These are phyloP conservation scores for Alternaria arbusti DNA, from an alignment of 2,329 filamentous ascomycete species.

Conservation along the genomic window DNA sequence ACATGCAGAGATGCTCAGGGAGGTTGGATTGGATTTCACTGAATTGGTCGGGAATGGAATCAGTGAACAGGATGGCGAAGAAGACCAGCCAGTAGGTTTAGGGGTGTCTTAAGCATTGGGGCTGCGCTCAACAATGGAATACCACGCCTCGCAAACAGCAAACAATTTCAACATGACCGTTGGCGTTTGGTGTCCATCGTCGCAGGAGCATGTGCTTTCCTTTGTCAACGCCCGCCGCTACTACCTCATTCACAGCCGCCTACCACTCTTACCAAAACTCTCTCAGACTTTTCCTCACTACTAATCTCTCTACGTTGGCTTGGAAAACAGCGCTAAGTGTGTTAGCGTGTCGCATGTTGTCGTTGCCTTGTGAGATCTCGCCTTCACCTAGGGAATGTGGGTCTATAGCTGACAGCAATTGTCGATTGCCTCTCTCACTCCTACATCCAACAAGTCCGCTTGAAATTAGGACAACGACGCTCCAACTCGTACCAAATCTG, in stretches of 20 bases:
- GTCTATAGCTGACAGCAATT: neutral
- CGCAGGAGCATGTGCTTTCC: neutral
- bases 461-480: neutral
- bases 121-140: neutral
- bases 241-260: neutral
- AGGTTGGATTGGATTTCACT: conserved; percentile 89
- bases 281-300: conserved; percentile 7
- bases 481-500: neutral
- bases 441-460: neutral
- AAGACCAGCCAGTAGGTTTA: conserved; percentile 29
- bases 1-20: conserved; percentile 79
- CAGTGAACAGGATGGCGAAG: conserved; percentile 12
- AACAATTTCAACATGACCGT: too few species aligned
- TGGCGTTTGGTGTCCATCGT: neutral
- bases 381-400: conserved; percentile 16
- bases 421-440: conserved; percentile 2
- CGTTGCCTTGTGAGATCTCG: neutral
- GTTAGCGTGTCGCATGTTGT: conserved; percentile 14
- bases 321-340: conserved; percentile 3
- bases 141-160: neutral
- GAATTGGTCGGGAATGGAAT: conserved; percentile 70
- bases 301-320: neutral
- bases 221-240: neutral
- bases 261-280: conserved; percentile 18
- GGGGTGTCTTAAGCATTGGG: conserved; percentile 25